Percentiles rank a stretch among this genome's conserved stretches.
Conservation (phyloP, 78 protist genomes). For the Planoprotostelium fungivorum region DNA sequence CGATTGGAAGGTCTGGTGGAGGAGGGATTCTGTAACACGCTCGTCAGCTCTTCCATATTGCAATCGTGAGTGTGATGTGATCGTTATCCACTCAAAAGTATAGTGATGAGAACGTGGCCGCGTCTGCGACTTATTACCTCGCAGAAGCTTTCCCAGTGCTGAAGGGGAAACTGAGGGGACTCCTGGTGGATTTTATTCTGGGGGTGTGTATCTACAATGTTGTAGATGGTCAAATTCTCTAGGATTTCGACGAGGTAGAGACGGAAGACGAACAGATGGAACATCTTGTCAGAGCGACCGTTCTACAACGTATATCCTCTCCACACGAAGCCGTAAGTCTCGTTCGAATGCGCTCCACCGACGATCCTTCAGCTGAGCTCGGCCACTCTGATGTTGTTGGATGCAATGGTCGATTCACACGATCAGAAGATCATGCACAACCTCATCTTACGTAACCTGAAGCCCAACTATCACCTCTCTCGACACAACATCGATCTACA, state of each 20-base stretch:
- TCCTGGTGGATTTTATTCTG: background rate
- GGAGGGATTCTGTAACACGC: background rate
- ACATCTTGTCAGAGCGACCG: background rate
- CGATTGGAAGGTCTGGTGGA: background rate
- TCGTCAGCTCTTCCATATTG: background rate
- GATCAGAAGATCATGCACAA: background rate
- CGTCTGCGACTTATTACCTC: background rate
- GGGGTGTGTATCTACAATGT: background rate
- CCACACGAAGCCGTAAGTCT: background rate
- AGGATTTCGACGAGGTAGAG: background rate
- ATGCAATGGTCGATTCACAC: background rate
- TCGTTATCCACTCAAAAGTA: background rate
- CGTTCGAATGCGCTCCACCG: background rate
- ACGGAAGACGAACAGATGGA: background rate
- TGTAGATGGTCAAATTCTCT: background rate
- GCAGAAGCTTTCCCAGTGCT: background rate
- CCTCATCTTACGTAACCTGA: background rate
- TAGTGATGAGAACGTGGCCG: background rate
- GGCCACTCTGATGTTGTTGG: background rate
- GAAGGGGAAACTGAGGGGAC: background rate
- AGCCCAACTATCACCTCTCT: background rate
- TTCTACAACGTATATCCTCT: background rate
- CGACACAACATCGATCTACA: background rate
- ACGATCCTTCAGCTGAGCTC: background rate
- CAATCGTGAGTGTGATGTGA: background rate